Evolutionary conservation across 2,329 filamentous ascomycete species (phyloP), one percentile per base, ranked within the genome.

Genomic region (Esteya vermicola): DNA sequence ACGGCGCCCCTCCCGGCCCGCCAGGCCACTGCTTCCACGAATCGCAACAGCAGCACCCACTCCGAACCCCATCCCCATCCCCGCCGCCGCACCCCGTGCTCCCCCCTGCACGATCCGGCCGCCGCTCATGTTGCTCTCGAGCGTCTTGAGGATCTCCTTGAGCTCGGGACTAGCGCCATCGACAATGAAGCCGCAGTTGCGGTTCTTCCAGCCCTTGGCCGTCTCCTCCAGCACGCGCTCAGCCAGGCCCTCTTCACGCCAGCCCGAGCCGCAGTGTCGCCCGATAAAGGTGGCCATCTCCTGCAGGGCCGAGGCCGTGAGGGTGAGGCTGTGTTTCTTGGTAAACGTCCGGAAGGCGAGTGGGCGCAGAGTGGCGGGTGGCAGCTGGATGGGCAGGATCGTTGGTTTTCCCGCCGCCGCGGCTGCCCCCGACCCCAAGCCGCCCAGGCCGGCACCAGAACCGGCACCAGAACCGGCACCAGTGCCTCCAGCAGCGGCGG

Each of bases 321-420:
- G 74, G 0, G 88, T 96, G 41, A 98, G 67, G 51, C 89, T 93
- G 61, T 98, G 85, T 55, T 96, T 98, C 60, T 95, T 95, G 2
- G 91, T 98, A 49, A 98, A 93, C 0, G 85, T 93, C 35, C 91
- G 78, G 54, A 98, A 96, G 9, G 91, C 93, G 18, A 96, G 69
- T 3, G 91, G 89, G 46, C 93, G 73, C 31, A 98, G 65, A 0
- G 84, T 93, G 9, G 85, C 76, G 0, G 88, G 83, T 4, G 89
- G 88, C 5, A 98, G 77, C 27, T 93, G 69, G 42, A 98, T 91
- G 4, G 91, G 86, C 2, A 98, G 68, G 36, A 96, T 82, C 7
- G 77, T 69, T 18, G 54, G 51, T 23, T 51, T 51, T 20, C 68
- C 68, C 12, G 77, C 69, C 9, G 42, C 95, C 88, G 5, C 88